Base-by-base conservation (phyloP, 106 monocot species). In the Platanthera zijinensis region DNA sequence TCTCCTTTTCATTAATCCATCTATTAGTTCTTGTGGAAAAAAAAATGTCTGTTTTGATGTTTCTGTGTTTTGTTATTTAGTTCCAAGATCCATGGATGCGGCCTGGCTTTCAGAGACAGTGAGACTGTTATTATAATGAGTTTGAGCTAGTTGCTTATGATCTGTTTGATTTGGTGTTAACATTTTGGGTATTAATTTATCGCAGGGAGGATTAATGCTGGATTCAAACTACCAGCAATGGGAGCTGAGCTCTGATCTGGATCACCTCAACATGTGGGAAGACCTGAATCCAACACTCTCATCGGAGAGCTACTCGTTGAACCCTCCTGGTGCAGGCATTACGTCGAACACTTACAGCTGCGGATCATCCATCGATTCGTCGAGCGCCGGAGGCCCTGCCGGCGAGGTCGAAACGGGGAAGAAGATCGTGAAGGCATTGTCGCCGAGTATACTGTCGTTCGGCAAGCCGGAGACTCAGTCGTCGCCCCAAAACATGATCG, bases 381-480 rank as follows among this genome's bases (percentile, higher is more conserved):
- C 39, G 0, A 2, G 21, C 25, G n/a, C 49, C 50, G 69, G 18
- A 18, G 17, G 48, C 15, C 15, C 70, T 48, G 49, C 49, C 8
- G 25, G 21, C 8, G 51, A 50, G 50, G 51, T 9, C 51, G 72
- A 82, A 7, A 74, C 78, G 61, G 80, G 86, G 18, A 52, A 76
- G 68, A 89, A 87, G 74, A 18, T 59, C 7, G 48, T 74, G 13
- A 64, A 50, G 7, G 28, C 84, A 17, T 76, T 80, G 13, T 83
- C 82, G 22, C 74, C 83, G 4, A 86, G 73, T 48, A 82, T 84
- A 51, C 83, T 88, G 32, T 86, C 85, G 2, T 90, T 88, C 74
- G 84, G 85, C 17, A 81, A 79, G 15, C 80, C 46, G 56, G 69
- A 74, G 6, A 51, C 8, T 7, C n/a, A 79, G 9, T 63, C 45